phyloP scores from a whole-genome alignment of 2,329 filamentous ascomycete genomes.

The Fusarium phyllophilum region DNA sequence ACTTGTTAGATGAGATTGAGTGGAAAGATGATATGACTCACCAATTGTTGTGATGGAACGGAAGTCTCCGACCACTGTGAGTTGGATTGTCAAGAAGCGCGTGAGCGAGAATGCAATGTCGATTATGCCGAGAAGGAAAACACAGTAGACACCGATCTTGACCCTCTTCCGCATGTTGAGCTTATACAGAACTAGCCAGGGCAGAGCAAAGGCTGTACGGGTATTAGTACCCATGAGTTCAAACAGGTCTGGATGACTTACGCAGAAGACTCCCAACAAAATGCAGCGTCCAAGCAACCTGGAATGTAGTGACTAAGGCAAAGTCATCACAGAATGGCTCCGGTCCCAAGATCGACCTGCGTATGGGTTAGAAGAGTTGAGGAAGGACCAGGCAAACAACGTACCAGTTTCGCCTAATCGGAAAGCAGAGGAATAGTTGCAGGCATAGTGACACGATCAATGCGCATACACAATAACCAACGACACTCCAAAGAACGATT shows the following conservation, averaged over 20 bases:
- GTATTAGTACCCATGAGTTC: not conserved
- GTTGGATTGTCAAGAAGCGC: conserved; percentile 29
- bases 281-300: conserved; percentile 27
- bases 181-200: conserved; percentile 19
- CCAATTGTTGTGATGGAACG: conserved; percentile 31
- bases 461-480: conserved; percentile 1
- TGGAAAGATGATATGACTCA: not conserved
- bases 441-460: conserved; percentile 14
- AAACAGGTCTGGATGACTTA: not conserved
- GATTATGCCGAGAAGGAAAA: conserved; percentile 33
- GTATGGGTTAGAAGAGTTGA: not conserved
- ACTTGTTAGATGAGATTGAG: not conserved
- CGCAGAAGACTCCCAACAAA: conserved; percentile 19
- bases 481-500: not conserved
- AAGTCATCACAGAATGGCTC: not conserved
- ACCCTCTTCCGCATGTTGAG: conserved; percentile 23
- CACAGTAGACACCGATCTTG: conserved; percentile 25
- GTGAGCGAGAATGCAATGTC: conserved; percentile 36
- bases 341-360: not conserved
- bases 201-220: conserved; percentile 3
- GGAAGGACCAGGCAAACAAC: rapidly evolving
- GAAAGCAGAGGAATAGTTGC: conserved; percentile 29
- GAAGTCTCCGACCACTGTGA: conserved; percentile 1
- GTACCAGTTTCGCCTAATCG: conserved; percentile 28
- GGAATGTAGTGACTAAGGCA: conserved; percentile 5